phyloP scores from a whole-genome alignment of 768 basidiomycete genomes.

The Leccinum arenicola region DNA sequence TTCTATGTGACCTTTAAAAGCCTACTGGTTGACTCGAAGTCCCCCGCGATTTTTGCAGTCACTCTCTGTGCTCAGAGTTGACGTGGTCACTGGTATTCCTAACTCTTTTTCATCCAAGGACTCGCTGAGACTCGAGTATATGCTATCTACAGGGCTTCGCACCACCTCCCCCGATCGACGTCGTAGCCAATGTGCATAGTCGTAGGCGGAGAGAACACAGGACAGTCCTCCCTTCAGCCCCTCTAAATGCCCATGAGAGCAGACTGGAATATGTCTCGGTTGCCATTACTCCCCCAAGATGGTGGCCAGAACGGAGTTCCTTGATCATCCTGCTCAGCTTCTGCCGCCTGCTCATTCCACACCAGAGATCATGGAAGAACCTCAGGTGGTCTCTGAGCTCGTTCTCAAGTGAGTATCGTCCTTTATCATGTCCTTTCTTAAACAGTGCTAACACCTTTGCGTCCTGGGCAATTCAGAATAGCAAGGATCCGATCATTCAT shows the following conservation, averaged over 20 bases:
- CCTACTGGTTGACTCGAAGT: neutral
- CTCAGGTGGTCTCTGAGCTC: slow-evolving; percentile 11
- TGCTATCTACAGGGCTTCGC: neutral
- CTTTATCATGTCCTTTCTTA: neutral
- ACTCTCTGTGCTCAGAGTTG: neutral
- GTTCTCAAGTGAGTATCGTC: slow-evolving; percentile 8
- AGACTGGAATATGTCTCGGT: neutral
- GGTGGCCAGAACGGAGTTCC: neutral
- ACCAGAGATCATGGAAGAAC: neutral
- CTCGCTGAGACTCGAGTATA: neutral
- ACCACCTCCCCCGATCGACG: neutral
- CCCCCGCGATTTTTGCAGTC: neutral
- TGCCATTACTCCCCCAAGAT: neutral
- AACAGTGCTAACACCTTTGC: neutral
- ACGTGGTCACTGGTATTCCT: neutral
- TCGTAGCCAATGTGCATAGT: neutral
- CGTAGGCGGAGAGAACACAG: neutral
- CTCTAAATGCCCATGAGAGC: neutral
- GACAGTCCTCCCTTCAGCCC: neutral
- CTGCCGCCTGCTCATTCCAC: neutral
- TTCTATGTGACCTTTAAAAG: neutral
- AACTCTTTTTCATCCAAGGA: neutral
- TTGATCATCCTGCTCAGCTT: neutral
- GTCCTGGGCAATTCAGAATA: slow-evolving; percentile 5
- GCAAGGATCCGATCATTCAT: slow-evolving; percentile 2